Conservation (phyloP, 352 stramenopile species). For the Phytophthora ohioensis region DNA sequence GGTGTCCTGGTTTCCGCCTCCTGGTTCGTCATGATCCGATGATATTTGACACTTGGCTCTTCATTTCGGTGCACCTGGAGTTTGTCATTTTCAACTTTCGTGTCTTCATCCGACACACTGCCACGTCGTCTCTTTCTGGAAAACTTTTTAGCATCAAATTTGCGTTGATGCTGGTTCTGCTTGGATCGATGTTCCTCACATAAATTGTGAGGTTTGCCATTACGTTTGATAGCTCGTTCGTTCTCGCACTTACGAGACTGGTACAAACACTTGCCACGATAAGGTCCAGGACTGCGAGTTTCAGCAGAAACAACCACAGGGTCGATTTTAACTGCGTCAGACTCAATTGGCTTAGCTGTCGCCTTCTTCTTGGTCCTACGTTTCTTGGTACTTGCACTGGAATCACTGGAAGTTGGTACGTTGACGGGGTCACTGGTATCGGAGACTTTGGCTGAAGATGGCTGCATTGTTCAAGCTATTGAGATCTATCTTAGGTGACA, state of each 20-base stretch:
- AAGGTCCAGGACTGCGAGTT: constrained; percentile 32
- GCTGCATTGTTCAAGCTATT: constrained; percentile 20
- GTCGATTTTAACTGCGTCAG: neutral
- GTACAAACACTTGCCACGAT: constrained; percentile 77
- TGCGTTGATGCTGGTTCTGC: constrained; percentile 87
- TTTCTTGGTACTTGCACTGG: constrained; percentile 13
- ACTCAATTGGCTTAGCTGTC: neutral
- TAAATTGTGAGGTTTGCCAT: constrained; percentile 80
- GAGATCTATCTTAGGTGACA: constrained; percentile 15
- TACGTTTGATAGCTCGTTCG: constrained; percentile 81
- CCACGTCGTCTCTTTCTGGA: constrained; percentile 49
- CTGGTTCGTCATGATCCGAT: constrained; percentile 9
- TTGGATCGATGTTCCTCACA: constrained; percentile 80
- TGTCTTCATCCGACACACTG: constrained; percentile 39
- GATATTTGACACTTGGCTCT: constrained; percentile 11
- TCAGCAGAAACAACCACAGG: constrained; percentile 4
- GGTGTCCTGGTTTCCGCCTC: constrained; percentile 10
- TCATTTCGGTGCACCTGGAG: constrained; percentile 2
- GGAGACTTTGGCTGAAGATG: constrained; percentile 14
- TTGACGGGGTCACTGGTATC: neutral
- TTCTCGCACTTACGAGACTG: constrained; percentile 86
- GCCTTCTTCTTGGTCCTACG: constrained; percentile 23
- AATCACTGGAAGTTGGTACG: neutral
- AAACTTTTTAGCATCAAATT: constrained; percentile 87
- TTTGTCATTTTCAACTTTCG: constrained; percentile 2